Conservation (phyloP, 768 basidiomycete species). For the Amanita phalloides region DNA sequence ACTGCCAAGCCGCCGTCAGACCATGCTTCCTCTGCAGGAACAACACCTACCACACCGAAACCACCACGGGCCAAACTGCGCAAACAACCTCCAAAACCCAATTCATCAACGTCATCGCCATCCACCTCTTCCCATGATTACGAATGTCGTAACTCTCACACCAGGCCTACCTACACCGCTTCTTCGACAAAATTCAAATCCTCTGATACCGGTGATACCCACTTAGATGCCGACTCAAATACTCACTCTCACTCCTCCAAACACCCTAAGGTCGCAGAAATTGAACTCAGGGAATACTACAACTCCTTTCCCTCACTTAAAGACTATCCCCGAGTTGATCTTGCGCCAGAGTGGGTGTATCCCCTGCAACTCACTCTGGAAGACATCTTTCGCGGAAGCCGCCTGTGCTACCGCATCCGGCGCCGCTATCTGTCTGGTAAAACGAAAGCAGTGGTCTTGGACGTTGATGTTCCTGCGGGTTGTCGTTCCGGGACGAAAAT, state of each 20-base stretch:
- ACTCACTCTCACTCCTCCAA: background rate
- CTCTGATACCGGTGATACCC: background rate
- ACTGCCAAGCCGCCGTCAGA: background rate
- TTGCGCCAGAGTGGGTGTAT: slow-evolving; percentile 28
- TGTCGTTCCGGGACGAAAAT: slow-evolving; percentile 45
- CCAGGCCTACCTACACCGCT: slow-evolving; percentile 9
- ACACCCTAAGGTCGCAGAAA: background rate
- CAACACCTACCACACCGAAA: slow-evolving; percentile 7
- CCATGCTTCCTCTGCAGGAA: background rate
- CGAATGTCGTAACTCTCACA: slow-evolving; percentile 10
- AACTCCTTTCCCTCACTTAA: slow-evolving; percentile 6
- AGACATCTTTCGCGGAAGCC: slow-evolving; percentile 42
- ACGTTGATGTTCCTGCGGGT: slow-evolving; percentile 43
- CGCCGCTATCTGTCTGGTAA: slow-evolving; percentile 35
- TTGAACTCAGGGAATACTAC: slow-evolving; percentile 7
- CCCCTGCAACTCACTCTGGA: slow-evolving; percentile 43
- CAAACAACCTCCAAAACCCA: slow-evolving; percentile 12
- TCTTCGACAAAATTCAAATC: background rate
- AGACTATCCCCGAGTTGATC: slow-evolving; percentile 17
- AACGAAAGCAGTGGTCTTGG: slow-evolving; percentile 37
- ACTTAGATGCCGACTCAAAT: background rate
- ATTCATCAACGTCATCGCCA: background rate
- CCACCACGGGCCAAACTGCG: slow-evolving; percentile 15
- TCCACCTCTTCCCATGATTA: background rate
- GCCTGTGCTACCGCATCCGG: slow-evolving; percentile 40